These are phyloP conservation scores for Lachancea quebecensis DNA, from an alignment of 805 yeast genomes.

Conservation along the genomic window DNA sequence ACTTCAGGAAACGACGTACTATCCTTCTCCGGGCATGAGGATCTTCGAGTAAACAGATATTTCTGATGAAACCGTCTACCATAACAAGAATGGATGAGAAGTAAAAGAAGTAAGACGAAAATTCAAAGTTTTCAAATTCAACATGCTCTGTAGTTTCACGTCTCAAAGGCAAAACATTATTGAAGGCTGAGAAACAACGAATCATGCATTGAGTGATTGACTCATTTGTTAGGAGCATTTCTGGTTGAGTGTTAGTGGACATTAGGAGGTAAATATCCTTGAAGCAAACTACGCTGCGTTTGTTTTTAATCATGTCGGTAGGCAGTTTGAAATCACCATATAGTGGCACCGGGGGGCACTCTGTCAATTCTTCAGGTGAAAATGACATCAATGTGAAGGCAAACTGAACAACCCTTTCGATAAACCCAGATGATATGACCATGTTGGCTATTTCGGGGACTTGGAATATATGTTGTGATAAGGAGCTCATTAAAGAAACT, in stretches of 20 bases:
- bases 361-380: slow-evolving; percentile 20
- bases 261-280: slow-evolving; percentile 64
- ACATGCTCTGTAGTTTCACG: slow-evolving; percentile 78
- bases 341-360: slow-evolving; percentile 22
- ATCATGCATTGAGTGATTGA: slow-evolving; percentile 15
- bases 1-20: slow-evolving; percentile 14
- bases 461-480: slow-evolving; percentile 29
- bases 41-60: slow-evolving; percentile 22
- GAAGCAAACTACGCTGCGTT: slow-evolving; percentile 26
- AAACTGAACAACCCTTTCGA: slow-evolving; percentile 25
- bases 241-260: slow-evolving; percentile 56
- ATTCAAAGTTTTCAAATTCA: slow-evolving; percentile 84
- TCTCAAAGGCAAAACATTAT: slow-evolving; percentile 51
- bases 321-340: slow-evolving; percentile 23
- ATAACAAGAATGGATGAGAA: slow-evolving; percentile 27
- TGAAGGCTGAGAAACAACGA: slow-evolving; percentile 25
- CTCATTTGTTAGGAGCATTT: slow-evolving; percentile 26
- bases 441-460: slow-evolving; percentile 26
- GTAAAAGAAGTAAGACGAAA: slow-evolving; percentile 35
- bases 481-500: slow-evolving; percentile 20
- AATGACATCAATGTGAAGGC: slow-evolving; percentile 28
- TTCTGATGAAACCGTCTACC: slow-evolving; percentile 28
- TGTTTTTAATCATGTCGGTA: slow-evolving; percentile 23
- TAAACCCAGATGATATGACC: slow-evolving; percentile 22
- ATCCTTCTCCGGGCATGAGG: slow-evolving; percentile 13